phyloP scores from a whole-genome alignment of 2,329 filamentous ascomycete species.

The Diaporthe destruens region DNA sequence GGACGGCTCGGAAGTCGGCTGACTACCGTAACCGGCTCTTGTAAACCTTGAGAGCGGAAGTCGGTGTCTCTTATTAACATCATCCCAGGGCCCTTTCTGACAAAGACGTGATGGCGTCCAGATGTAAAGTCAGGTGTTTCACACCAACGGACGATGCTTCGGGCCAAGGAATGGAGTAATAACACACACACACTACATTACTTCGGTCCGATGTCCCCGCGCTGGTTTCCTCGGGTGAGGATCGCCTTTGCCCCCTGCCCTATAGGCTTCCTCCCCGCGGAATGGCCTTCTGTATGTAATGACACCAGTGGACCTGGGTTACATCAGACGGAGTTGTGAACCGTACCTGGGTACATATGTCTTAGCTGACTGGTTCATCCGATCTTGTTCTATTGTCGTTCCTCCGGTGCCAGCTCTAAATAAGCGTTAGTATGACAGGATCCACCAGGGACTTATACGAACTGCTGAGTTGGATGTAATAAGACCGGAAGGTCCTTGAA shows the following conservation, averaged over 20 bases:
- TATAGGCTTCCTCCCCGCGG: slow-evolving; percentile 14
- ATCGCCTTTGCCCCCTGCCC: neutral
- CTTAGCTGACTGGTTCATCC: neutral
- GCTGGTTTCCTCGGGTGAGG: neutral
- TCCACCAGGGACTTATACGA: neutral
- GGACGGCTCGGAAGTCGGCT: slow-evolving; percentile 28
- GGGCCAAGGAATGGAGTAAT: neutral
- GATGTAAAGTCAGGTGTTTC: slow-evolving; percentile 6
- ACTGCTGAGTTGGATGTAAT: neutral
- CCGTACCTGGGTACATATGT: neutral
- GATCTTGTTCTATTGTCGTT: neutral
- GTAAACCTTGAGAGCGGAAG: neutral
- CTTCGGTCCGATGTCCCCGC: slow-evolving; percentile 16
- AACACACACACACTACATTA: neutral
- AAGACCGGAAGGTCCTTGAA: neutral
- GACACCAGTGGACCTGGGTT: neutral
- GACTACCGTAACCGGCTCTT: slow-evolving; percentile 15
- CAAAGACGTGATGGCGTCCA: neutral
- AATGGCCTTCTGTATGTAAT: neutral
- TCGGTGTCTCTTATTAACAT: slow-evolving; percentile 19
- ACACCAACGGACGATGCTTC: slow-evolving; percentile 5
- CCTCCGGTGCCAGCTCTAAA: neutral
- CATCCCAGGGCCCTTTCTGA: neutral
- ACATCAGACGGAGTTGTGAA: no score
- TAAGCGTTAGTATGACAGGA: neutral